Percentiles rank a stretch among this genome's conserved stretches.
Evolutionary conservation across 192 early-diverging fungal species (phyloP).

Genomic region (Cetraspora pellucida): DNA sequence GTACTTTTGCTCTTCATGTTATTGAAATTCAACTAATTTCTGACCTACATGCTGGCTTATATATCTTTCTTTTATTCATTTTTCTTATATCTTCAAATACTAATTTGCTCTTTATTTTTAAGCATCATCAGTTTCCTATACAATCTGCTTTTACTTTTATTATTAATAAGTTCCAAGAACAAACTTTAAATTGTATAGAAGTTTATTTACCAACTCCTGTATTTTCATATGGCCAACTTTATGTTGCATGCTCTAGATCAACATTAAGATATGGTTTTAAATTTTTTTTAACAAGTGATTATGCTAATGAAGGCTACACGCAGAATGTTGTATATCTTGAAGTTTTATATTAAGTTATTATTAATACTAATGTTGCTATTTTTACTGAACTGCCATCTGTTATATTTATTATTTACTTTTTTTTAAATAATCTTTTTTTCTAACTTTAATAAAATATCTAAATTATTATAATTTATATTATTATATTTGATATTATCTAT

Average conservation of each 20-base stretch:
- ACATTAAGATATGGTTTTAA: background rate
- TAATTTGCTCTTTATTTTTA: background rate
- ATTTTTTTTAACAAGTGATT: too few species aligned
- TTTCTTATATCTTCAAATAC: background rate
- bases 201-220: slow-evolving; percentile 23
- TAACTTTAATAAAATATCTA: too few species aligned
- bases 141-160: slow-evolving; percentile 35
- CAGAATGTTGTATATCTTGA: too few species aligned
- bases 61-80: background rate
- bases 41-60: background rate
- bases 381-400: too few species aligned
- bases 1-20: background rate
- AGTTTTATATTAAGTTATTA: too few species aligned
- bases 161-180: slow-evolving; percentile 36
- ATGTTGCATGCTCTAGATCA: slow-evolving; percentile 29
- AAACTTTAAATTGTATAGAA: slow-evolving; percentile 32
- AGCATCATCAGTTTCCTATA: slow-evolving; percentile 30
- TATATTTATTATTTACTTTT: too few species aligned
- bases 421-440: too few species aligned
- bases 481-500: too few species aligned
- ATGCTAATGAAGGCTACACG: too few species aligned
- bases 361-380: too few species aligned
- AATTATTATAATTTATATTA: too few species aligned
- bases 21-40: slow-evolving; percentile 4
- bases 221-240: slow-evolving; percentile 38